Percentiles rank a stretch among this genome's conserved stretches.
These are phyloP conservation scores for Enteropsectra breve DNA, from an alignment of 371 early-diverging fungal species.

Conservation along the genomic window DNA sequence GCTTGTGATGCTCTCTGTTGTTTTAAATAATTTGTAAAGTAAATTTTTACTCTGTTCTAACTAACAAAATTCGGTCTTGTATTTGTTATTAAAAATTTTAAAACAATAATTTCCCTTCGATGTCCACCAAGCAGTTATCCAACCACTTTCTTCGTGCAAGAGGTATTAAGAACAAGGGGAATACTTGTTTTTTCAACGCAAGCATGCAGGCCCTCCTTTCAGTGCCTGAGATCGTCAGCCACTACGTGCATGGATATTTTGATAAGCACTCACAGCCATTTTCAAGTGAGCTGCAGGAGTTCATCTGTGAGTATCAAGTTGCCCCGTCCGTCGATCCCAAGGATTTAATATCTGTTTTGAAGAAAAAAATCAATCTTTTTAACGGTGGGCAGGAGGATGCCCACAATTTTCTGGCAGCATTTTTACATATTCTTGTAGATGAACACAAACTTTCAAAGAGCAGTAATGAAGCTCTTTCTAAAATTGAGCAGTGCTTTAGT, in stretches of 20 bases:
- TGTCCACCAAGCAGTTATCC: background rate
- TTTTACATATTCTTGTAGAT: conserved; percentile 31
- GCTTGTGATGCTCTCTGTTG: too few species aligned
- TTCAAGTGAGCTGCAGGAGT: conserved; percentile 44
- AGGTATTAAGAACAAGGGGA: conserved; percentile 48
- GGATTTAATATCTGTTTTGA: conserved; percentile 29
- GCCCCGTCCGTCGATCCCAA: conserved; percentile 25
- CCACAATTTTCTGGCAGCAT: conserved; percentile 45
- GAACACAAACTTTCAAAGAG: conserved; percentile 27
- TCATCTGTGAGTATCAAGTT: conserved; percentile 40
- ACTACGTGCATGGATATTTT: conserved; percentile 27
- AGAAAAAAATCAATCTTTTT: conserved; percentile 42
- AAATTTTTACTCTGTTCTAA: too few species aligned
- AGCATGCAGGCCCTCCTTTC: conserved; percentile 50
- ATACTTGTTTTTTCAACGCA: conserved; percentile 57
- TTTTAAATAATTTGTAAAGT: too few species aligned
- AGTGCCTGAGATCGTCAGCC: conserved; percentile 21
- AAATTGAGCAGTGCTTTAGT: conserved; percentile 35
- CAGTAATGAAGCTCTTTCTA: conserved; percentile 1
- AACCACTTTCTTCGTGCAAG: conserved; percentile 12
- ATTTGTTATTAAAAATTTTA: too few species aligned
- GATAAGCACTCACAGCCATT: conserved; percentile 17
- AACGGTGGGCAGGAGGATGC: conserved; percentile 54
- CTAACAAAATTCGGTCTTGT: too few species aligned
- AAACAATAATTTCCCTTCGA: too few species aligned